Evolutionary conservation across 352 stramenopile species (phyloP).

Genomic region (Paralagenidium karlingii): DNA sequence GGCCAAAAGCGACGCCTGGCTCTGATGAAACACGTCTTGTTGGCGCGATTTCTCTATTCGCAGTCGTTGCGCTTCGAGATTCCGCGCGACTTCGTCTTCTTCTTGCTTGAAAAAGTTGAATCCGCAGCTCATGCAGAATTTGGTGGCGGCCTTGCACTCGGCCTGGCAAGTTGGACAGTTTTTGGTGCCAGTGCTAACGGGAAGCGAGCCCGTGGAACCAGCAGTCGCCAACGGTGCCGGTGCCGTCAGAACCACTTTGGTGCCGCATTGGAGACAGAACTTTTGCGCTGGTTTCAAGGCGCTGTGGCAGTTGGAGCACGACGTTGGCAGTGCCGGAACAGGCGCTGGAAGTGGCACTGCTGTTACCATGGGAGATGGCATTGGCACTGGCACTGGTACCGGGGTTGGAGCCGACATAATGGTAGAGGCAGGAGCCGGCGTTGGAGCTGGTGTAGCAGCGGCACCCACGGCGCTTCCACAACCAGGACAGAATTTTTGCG

Average conservation of each 20-base stretch:
- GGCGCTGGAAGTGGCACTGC: constrained; percentile 1
- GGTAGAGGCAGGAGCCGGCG: constrained; percentile 2
- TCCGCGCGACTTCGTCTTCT: constrained; percentile 64
- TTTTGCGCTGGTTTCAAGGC: constrained; percentile 50
- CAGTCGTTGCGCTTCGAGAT: constrained; percentile 45
- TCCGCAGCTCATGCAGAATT: constrained; percentile 72
- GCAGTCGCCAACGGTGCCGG: background rate
- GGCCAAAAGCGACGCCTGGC: constrained; percentile 53
- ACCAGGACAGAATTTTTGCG: constrained; percentile 74
- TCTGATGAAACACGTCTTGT: constrained; percentile 43
- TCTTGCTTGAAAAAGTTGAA: constrained; percentile 70
- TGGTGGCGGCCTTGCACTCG: constrained; percentile 60
- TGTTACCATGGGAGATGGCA: constrained; percentile 1
- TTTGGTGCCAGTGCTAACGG: constrained; percentile 21
- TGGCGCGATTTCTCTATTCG: constrained; percentile 32
- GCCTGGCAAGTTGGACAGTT: constrained; percentile 49
- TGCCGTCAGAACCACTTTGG: constrained; percentile 18
- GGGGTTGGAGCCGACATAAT: constrained; percentile 4
- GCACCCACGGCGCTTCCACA: constrained; percentile 28
- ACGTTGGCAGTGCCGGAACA: background rate
- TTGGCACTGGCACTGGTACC: constrained; percentile 8
- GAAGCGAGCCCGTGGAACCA: constrained; percentile 12
- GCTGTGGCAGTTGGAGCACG: constrained; percentile 32
- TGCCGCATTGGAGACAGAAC: constrained; percentile 70
- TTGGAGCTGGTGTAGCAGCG: constrained; percentile 3